Percentiles rank a stretch among this genome's conserved stretches.
These are phyloP conservation scores for Fraxinus anomala DNA, from an alignment of 257 asterid species.

Conservation along the genomic window DNA sequence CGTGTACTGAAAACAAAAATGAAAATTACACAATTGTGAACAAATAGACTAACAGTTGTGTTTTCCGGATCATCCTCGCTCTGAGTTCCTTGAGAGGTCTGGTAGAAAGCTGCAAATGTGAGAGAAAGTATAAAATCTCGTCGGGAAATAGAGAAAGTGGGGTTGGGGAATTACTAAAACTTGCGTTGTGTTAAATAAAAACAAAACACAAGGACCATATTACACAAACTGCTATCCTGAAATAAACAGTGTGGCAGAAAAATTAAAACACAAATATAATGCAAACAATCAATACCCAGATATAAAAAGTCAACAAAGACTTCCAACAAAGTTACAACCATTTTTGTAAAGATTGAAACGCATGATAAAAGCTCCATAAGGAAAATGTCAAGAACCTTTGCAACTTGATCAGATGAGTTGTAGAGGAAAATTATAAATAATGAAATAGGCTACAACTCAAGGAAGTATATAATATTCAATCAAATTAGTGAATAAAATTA, in stretches of 20 bases:
- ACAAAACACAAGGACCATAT: background rate
- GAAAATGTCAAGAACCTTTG: conserved; percentile 24
- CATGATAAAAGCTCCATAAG: background rate
- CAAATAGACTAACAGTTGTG: conserved; percentile 74
- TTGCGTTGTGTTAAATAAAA: background rate
- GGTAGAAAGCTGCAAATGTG: conserved; percentile 60
- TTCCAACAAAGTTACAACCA: background rate
- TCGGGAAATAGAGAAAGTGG: conserved; percentile 17
- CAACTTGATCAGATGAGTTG: background rate
- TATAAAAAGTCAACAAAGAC: background rate
- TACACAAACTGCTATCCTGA: background rate
- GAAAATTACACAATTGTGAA: too few species aligned
- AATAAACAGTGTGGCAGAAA: background rate
- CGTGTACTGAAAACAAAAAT: too few species aligned
- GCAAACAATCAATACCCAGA: background rate
- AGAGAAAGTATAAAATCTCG: background rate
- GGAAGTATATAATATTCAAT: too few species aligned
- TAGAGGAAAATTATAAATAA: too few species aligned
- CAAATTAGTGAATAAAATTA: too few species aligned
- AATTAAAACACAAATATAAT: background rate
- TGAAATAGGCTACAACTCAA: too few species aligned
- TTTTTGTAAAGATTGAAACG: background rate
- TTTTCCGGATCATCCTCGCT: conserved; percentile 88
- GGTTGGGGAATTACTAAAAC: too few species aligned
- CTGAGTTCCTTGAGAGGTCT: conserved; percentile 72